These are phyloP conservation scores for Nothopassalora personata DNA, from an alignment of 2,329 filamentous ascomycete genomes.

Conservation along the genomic window DNA sequence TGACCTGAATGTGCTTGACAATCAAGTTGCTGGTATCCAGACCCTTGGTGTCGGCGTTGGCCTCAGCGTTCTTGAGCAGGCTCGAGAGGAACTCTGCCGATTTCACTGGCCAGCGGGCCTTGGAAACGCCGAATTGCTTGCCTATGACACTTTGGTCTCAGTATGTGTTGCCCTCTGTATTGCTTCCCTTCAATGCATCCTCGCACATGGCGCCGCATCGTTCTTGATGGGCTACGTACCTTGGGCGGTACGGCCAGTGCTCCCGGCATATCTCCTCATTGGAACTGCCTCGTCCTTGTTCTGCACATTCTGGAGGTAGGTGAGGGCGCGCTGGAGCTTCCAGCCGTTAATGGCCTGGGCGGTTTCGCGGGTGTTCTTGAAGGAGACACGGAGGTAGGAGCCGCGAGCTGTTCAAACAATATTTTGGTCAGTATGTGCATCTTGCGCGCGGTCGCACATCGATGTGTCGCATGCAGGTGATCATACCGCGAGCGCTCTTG, in stretches of 20 bases:
- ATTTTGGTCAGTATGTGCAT: neutral
- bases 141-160: slow-evolving; percentile 51
- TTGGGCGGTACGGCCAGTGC: slow-evolving; percentile 93
- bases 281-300: slow-evolving; percentile 96
- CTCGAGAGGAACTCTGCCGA: slow-evolving; percentile 96
- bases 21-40: slow-evolving; percentile 95
- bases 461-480: neutral
- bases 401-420: slow-evolving; percentile 58
- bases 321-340: slow-evolving; percentile 91
- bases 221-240: slow-evolving; percentile 47
- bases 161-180: slow-evolving; percentile 19
- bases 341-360: slow-evolving; percentile 99
- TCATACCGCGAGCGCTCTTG: slow-evolving; percentile 77
- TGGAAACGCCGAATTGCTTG: slow-evolving; percentile 97
- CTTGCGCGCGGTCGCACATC: neutral
- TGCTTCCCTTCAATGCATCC: slow-evolving; percentile 31
- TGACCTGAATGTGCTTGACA: slow-evolving; percentile 99
- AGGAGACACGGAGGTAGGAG: slow-evolving; percentile 97
- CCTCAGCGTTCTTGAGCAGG: slow-evolving; percentile 95
- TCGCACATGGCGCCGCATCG: slow-evolving; percentile 32
- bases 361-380: slow-evolving; percentile 99
- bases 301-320: slow-evolving; percentile 97
- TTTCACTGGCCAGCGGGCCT: slow-evolving; percentile 98
- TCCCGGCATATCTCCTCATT: slow-evolving; percentile 95
- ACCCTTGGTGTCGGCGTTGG: slow-evolving; percentile 94